Evolutionary conservation across 768 basidiomycete genomes (phyloP), one percentile per base, ranked within the genome.

Genomic region (Leccinum subtestaceum): DNA sequence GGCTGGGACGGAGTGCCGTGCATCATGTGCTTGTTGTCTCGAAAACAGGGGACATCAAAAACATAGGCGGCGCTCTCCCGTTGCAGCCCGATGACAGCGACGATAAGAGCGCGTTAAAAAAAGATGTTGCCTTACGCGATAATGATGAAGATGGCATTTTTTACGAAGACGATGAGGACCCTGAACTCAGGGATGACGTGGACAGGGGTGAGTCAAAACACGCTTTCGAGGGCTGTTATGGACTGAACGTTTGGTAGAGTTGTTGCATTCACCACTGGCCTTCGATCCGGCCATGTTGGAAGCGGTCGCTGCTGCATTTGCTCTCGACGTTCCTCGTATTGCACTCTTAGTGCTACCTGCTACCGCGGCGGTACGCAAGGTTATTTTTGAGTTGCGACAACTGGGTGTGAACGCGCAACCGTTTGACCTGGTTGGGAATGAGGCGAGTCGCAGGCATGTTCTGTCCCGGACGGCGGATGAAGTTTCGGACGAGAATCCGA

Each of bases 301-400:
- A 67, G 85, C 86, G 2, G 78, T 92, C 51, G 89, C 87, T 5
- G 80, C 83, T 10, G 78, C 79, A 4, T 87, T 92, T 68, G 90
- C 89, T 17, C 68, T 90, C 19, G 88, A 90, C 55, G 90, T 92
- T 21, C 85, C 88, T 40, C 78, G 79, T 43, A 65, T 83, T 12
- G 90, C 83, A 19, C 74, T 92, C 17, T 75, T 92, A n/a, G 85
- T 90, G 17, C 68, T 92, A 38, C 86, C 85, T 3, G 77, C 88
- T 6, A 77, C 77, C 23, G 81, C 83, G 17, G 78, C 88, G 0
- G 81, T 91, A 21, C 80, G 79, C 52, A 82, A 85, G 23, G 82
- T 83, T 40, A 78, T 91, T 12, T 78, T 81, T 57, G 90, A 91
- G 53, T 75, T 92, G 63, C 80, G 79, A 32, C 74, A 75, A 61